A percentile compares a stretch with the other conserved stretches of the same genome.
Conservation (phyloP, 768 basidiomycete genomes). For the Tulasnella sp. region DNA sequence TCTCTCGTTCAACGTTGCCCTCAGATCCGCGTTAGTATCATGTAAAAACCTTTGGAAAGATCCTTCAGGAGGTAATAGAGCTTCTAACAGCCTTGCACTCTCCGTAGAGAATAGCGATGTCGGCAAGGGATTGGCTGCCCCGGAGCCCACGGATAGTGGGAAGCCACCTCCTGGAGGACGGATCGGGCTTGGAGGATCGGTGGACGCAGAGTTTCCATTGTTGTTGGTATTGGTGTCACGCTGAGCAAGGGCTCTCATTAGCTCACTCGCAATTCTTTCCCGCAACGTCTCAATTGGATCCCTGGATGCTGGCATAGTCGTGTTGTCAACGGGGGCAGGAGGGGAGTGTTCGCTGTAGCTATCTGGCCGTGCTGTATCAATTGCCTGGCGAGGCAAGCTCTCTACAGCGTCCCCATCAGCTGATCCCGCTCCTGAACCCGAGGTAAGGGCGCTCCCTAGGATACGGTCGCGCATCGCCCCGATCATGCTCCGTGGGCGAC, state of each 20-base stretch:
- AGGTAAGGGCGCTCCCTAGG: background rate
- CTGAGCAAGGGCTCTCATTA: constrained; percentile 10
- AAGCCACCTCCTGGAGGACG: too few species aligned
- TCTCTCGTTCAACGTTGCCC: constrained; percentile 44
- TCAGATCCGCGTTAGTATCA: constrained; percentile 63
- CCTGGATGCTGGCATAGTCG: background rate
- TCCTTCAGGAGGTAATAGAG: constrained; percentile 6
- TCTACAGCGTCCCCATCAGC: too few species aligned
- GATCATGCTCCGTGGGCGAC: constrained; percentile 2
- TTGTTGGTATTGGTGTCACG: background rate
- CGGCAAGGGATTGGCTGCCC: background rate
- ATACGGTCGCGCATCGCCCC: constrained; percentile 1
- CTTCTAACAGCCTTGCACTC: background rate
- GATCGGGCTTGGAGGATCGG: too few species aligned
- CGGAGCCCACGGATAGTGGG: too few species aligned
- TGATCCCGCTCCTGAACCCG: too few species aligned
- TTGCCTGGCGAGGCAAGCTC: too few species aligned
- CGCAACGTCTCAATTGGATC: constrained; percentile 10
- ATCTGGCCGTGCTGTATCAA: too few species aligned
- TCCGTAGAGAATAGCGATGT: background rate
- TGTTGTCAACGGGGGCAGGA: background rate
- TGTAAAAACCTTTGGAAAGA: constrained; percentile 67
- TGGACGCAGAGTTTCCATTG: too few species aligned
- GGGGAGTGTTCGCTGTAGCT: background rate
- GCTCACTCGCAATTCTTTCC: constrained; percentile 11